phyloP scores from a whole-genome alignment of 495 filamentous ascomycete genomes.

The Darksidea phi region DNA sequence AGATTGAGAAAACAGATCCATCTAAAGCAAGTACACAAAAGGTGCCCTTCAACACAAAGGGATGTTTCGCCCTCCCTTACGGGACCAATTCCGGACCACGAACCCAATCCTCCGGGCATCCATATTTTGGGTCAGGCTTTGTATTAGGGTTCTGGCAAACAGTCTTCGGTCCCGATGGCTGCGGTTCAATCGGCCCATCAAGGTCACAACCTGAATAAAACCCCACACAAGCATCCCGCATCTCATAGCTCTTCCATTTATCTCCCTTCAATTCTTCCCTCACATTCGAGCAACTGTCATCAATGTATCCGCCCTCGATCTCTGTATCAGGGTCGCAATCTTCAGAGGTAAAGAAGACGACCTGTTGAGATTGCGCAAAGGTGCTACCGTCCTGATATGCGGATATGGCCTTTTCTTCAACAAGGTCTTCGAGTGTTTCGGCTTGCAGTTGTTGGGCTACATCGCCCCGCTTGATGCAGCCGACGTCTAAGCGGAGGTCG shows the following conservation, averaged over 20 bases:
- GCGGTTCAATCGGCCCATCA: too few species aligned
- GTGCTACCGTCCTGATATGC: slow-evolving; percentile 6
- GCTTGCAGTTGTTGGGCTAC: slow-evolving; percentile 12
- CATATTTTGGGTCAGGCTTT: too few species aligned
- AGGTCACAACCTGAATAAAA: not conserved
- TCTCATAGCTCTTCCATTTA: slow-evolving; percentile 17
- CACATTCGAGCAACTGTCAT: slow-evolving; percentile 17
- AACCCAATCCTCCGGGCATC: too few species aligned
- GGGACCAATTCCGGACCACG: too few species aligned
- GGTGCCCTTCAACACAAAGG: too few species aligned
- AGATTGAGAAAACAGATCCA: too few species aligned
- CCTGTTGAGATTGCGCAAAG: slow-evolving; percentile 9
- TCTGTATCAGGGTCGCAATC: slow-evolving; percentile 15
- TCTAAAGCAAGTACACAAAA: too few species aligned
- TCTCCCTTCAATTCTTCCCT: slow-evolving; percentile 11
- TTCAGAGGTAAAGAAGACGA: slow-evolving; percentile 16
- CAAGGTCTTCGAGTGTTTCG: not conserved
- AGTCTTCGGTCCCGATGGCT: too few species aligned
- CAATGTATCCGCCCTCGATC: slow-evolving; percentile 13
- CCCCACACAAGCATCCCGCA: slow-evolving; percentile 15
- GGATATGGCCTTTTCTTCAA: slow-evolving; percentile 5
- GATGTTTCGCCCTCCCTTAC: too few species aligned
- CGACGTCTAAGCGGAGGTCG: slow-evolving; percentile 5
- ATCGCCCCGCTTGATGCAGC: slow-evolving; percentile 17
- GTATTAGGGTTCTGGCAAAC: too few species aligned